These are phyloP conservation scores for Manihot esculenta DNA, from an alignment of 441 rosid species.

Conservation along the genomic window DNA sequence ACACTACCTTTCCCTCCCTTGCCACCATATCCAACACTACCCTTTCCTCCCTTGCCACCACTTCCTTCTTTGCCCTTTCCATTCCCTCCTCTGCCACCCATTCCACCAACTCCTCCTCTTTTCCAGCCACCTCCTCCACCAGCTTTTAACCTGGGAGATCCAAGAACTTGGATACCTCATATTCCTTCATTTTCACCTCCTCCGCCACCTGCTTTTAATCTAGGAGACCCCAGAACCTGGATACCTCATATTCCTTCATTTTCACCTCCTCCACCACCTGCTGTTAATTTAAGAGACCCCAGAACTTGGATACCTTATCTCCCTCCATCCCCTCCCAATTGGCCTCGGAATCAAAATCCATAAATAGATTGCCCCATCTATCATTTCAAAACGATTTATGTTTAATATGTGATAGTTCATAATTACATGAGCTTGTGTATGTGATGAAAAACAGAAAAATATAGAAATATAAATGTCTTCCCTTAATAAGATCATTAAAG, in stretches of 20 bases:
- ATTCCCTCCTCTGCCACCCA: slow-evolving; percentile 25
- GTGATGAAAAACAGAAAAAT: slow-evolving; percentile 5
- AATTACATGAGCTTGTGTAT: slow-evolving; percentile 23
- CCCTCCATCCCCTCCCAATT: slow-evolving; percentile 48
- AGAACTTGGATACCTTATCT: slow-evolving; percentile 39
- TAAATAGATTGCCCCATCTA: slow-evolving; percentile 14
- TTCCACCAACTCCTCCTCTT: slow-evolving; percentile 18
- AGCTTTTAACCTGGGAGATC: slow-evolving; percentile 29
- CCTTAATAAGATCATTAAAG: not conserved
- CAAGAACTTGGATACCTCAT: slow-evolving; percentile 38
- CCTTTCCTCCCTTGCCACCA: slow-evolving; percentile 24
- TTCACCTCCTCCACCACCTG: slow-evolving; percentile 23
- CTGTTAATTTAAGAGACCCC: slow-evolving; percentile 35
- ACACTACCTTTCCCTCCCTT: slow-evolving; percentile 11
- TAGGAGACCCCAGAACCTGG: slow-evolving; percentile 39
- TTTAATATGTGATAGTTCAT: slow-evolving; percentile 9
- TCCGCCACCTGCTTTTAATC: slow-evolving; percentile 23
- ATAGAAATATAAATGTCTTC: not conserved
- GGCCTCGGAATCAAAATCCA: slow-evolving; percentile 34
- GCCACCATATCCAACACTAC: slow-evolving; percentile 22
- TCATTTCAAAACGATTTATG: not conserved
- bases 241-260: slow-evolving; percentile 25
- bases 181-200: slow-evolving; percentile 17
- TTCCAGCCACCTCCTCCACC: slow-evolving; percentile 33
- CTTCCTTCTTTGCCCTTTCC: slow-evolving; percentile 43